Evolutionary conservation across 805 yeast species (phyloP), one percentile per base, ranked within the genome.

Genomic region (Zygosaccharomyces gambellarensis): DNA sequence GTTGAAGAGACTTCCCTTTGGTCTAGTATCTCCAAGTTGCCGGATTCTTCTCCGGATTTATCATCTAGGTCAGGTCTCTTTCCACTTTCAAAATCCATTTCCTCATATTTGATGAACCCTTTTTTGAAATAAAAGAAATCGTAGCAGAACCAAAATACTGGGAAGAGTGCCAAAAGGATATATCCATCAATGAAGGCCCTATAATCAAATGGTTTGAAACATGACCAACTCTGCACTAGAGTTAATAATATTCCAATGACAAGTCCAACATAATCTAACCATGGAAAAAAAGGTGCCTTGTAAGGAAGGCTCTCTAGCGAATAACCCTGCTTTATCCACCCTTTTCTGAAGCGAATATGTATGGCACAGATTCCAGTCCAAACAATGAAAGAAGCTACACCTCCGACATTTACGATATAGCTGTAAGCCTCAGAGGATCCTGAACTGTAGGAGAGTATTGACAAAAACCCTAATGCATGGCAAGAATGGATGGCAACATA

Each of bases 321-420:
- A 30, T 27, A 22, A 12, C 44, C 47, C 22, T 47, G 46, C n/a
- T 32, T 31, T 7, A 47, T 21, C 47, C 47, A 43, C 17, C 47
- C 47, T n/a, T 36, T 36, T 55, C 88, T 73, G 61, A 83, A 81
- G 39, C 86, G 67, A 14, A 82, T 50, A 53, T 83, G 87, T 32
- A 77, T 73, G 44, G 75, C 69, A 19, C 81, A 74, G 23, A 82
- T 78, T 10, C 75, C 68, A 6, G 82, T 83, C 89, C 88, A 83
- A 2, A 82, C 87, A 43, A 83, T 72, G 50, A 83, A 83, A 3
- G 82, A 80, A 1, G 85, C 80, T 21, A 83, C 85, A 51, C 88
- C 87, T 3, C 84, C 74, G 39, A 83, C 66, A 58, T 79, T 80
- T 42, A 81, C 81, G 56, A 82, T 80, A 60, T 82, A 83, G 30